These are phyloP conservation scores for Coprinopsis sp. DNA, from an alignment of 768 basidiomycete species.

Conservation along the genomic window DNA sequence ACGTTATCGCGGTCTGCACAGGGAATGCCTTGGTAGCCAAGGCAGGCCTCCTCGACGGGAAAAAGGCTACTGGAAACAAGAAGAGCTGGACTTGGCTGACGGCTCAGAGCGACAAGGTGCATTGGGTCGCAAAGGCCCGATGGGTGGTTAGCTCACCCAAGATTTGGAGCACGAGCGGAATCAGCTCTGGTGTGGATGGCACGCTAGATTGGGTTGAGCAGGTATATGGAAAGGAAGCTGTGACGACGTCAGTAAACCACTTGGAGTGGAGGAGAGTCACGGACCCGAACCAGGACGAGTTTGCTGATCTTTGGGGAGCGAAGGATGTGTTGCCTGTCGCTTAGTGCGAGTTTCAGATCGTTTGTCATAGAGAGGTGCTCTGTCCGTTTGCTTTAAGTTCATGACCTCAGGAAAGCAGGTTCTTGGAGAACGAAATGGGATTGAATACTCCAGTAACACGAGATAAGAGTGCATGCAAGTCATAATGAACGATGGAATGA, in stretches of 20 bases:
- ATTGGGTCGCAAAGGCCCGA: constrained; percentile 35
- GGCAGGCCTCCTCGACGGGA: constrained; percentile 33
- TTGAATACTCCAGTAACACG: no score
- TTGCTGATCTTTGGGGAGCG: background rate
- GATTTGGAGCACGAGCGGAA: constrained; percentile 37
- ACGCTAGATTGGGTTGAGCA: constrained; percentile 20
- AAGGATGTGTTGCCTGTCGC: constrained; percentile 1
- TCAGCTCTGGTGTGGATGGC: constrained; percentile 35
- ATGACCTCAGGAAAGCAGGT: no score
- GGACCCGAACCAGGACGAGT: constrained; percentile 1
- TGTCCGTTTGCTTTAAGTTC: no score
- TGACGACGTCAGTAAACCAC: constrained; percentile 18
- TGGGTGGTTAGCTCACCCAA: constrained; percentile 38
- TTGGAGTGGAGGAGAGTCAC: constrained; percentile 33
- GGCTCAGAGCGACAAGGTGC: constrained; percentile 19
- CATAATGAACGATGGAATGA: no score
- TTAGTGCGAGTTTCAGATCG: no score
- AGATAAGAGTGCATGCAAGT: no score
- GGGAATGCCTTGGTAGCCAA: constrained; percentile 30
- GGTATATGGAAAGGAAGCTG: constrained; percentile 26
- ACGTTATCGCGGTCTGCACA: constrained; percentile 35
- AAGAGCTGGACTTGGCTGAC: constrained; percentile 19
- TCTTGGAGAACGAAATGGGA: no score
- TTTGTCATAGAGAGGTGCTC: no score
- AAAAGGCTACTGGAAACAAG: constrained; percentile 38